Base-by-base conservation (phyloP, 1,284 basidiomycete genomes). In the Sphagnurus paluster region DNA sequence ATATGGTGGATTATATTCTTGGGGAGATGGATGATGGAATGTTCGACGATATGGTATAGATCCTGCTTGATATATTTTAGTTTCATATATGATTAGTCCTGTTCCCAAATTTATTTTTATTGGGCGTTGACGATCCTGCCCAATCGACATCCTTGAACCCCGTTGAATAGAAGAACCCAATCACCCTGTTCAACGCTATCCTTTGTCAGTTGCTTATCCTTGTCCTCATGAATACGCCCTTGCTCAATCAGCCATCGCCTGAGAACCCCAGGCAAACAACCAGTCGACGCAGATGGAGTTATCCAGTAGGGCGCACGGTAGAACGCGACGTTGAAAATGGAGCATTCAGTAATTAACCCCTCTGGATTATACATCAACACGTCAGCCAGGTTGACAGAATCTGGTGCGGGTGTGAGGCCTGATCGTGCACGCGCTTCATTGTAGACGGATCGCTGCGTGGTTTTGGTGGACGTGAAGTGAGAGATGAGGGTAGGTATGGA, bases 1-100 rank as follows among this genome's bases (percentile, higher is more conserved):
- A 92, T 59, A 84, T 97, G 56, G 79, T 98, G 44, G 95, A 98
- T 64, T 97, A 92, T 57, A 79, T 97, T 38, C 72, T 98, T 8
- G 82, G 82, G 21, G 92, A 95, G 74, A 98, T 97, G 93, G 93
- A 95, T 62, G 87, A 79, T 51, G 85, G 85, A 23, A 74, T 87
- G 66, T 78, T 85, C 38, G 74, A 70, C 36, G 61, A 52, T 19
- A 79, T 78, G 68, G 74, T 42, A 56, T 46, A 28, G 48, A 46
- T n/a, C 37, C 48, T 34, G 38, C 39, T 36, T 52, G 37, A 48
- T 43, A 17, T 19, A 26, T 41, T 11, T 20, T n/a, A n/a, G 33
- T 5, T 49, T 34, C 19, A n/a, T 14, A 19, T 30, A 14, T 29
- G 26, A 41, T 34, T 41, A 36, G 21, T 25, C 24, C 39, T 32